Evolutionary conservation across 306 rosid species (phyloP).

Genomic region (Cucumis hystrix): DNA sequence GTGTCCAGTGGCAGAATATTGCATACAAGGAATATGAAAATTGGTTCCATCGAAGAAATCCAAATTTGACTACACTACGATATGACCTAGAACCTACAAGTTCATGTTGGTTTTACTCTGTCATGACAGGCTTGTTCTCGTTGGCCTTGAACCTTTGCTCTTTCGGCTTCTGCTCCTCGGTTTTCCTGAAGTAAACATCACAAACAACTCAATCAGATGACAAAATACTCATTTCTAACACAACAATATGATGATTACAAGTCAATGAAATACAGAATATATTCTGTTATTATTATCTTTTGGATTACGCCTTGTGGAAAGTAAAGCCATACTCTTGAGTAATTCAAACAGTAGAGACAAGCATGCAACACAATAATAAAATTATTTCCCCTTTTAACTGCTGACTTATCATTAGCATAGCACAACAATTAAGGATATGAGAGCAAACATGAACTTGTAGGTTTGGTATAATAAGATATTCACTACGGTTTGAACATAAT

Average conservation of each 20-base stretch:
- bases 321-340: not conserved
- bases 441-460: no score
- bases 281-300: not conserved
- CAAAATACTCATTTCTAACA: not conserved
- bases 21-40: not conserved
- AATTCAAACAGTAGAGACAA: not conserved
- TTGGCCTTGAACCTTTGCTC: slow-evolving; percentile 75
- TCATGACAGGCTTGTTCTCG: slow-evolving; percentile 94
- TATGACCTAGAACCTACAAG: not conserved
- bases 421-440: not conserved
- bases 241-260: not conserved
- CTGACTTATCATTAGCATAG: not conserved
- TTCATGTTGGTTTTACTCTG: slow-evolving; percentile 35
- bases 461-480: not conserved
- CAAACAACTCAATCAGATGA: not conserved
- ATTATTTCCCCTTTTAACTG: not conserved
- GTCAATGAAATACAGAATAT: not conserved
- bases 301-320: not conserved
- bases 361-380: not conserved
- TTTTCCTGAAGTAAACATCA: slow-evolving; percentile 36
- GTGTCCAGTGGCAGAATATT: not conserved
- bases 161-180: slow-evolving; percentile 85
- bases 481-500: not conserved
- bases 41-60: not conserved
- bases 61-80: not conserved